Percentiles rank a stretch among this genome's conserved stretches.
Evolutionary conservation across 2,329 filamentous ascomycete species (phyloP).

Genomic region (Cladophialophora immunda): DNA sequence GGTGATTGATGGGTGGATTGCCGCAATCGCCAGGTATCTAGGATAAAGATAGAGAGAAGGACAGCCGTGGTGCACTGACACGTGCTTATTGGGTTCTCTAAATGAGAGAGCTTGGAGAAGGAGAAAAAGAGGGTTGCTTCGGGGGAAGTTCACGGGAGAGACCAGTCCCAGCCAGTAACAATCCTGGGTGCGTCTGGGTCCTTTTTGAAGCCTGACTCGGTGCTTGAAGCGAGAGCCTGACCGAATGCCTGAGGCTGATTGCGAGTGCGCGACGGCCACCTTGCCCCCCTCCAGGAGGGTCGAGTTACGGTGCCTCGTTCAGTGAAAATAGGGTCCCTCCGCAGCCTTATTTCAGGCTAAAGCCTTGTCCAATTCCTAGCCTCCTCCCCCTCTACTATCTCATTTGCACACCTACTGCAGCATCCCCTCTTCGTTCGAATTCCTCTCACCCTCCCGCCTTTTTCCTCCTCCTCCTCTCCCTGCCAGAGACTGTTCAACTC

Average conservation of each 20-base stretch:
- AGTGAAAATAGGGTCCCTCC: conserved; percentile 21
- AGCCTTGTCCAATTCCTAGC: conserved; percentile 35
- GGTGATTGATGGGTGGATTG: conserved; percentile 8
- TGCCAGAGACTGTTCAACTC: conserved; percentile 2
- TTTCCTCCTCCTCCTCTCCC: conserved; percentile 14
- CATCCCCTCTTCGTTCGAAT: conserved; percentile 26
- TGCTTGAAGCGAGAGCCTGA: conserved; percentile 20
- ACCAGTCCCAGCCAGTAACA: conserved; percentile 2
- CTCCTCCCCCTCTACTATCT: conserved; percentile 18
- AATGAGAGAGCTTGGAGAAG: neutral
- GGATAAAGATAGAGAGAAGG: neutral
- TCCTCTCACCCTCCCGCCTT: conserved; percentile 26
- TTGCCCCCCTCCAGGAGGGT: conserved; percentile 8
- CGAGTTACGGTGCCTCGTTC: conserved; percentile 16
- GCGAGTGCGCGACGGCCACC: conserved; percentile 12
- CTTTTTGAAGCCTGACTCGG: conserved; percentile 20
- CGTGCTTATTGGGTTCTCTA: conserved; percentile 5
- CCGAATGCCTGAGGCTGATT: conserved; percentile 15
- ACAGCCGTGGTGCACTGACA: neutral
- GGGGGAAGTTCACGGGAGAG: neutral
- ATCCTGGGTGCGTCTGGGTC: conserved; percentile 11
- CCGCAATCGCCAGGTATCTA: neutral
- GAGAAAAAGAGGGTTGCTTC: conserved; percentile 6
- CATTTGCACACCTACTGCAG: conserved; percentile 23
- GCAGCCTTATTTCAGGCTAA: conserved; percentile 40